Evolutionary conservation across 2,329 filamentous ascomycete genomes (phyloP).

Genomic region (Xylariaceae sp.): DNA sequence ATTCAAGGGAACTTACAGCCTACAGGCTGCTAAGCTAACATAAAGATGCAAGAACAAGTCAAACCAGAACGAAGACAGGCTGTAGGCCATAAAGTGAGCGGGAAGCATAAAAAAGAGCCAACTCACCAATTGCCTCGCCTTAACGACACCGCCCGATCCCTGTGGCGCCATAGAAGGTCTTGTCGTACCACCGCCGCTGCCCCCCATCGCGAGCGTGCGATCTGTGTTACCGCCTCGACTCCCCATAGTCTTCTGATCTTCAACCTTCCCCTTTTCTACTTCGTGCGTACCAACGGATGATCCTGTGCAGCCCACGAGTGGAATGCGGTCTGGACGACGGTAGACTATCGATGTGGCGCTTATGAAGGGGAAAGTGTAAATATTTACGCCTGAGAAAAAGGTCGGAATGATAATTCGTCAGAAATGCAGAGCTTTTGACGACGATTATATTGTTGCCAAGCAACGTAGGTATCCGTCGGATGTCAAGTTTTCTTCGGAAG

Average conservation of each 20-base stretch:
- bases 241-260: conserved; percentile 28
- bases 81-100: not conserved
- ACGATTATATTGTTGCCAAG: conserved; percentile 14
- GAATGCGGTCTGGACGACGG: not conserved
- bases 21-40: no score
- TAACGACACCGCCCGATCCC: conserved; percentile 52
- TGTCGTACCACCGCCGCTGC: conserved; percentile 34
- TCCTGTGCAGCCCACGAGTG: not conserved
- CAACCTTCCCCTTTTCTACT: not conserved
- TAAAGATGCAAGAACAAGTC: not conserved
- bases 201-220: conserved; percentile 36
- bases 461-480: conserved; percentile 18
- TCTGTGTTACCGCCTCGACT: conserved; percentile 30
- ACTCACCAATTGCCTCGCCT: conserved; percentile 57
- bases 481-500: conserved; percentile 11
- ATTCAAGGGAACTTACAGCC: not conserved
- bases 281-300: not conserved
- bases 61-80: not conserved
- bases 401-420: not conserved
- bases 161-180: conserved; percentile 46
- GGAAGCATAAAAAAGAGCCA: conserved; percentile 2
- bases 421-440: no score
- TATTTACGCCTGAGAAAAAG: no score
- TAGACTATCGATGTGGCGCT: conserved; percentile 1
- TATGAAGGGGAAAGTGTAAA: conserved; percentile 11